These are phyloP conservation scores for Melampsora medusae DNA, from an alignment of 1,284 basidiomycete species.

Conservation along the genomic window DNA sequence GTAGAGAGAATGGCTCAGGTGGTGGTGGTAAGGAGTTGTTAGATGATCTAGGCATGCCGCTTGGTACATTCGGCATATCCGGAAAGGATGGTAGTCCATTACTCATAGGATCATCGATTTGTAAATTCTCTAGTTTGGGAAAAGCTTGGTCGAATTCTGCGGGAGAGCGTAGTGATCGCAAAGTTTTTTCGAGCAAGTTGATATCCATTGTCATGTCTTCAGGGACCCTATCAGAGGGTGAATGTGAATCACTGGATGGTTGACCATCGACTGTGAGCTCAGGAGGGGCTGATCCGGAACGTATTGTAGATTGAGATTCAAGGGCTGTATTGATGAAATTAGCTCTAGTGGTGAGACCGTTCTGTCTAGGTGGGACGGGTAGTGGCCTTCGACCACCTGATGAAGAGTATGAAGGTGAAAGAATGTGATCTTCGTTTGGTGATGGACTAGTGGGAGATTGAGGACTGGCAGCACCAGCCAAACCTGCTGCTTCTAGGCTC, in stretches of 20 bases:
- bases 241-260: neutral
- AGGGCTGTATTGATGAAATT: constrained; percentile 33
- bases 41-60: constrained; percentile 2
- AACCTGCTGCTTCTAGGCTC: constrained; percentile 11
- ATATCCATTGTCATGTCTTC: neutral
- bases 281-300: constrained; percentile 43
- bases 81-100: constrained; percentile 13
- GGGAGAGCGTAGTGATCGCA: constrained; percentile 16
- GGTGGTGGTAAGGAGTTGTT: constrained; percentile 19
- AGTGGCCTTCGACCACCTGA: constrained; percentile 5
- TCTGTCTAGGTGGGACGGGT: neutral
- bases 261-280: constrained; percentile 13
- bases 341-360: constrained; percentile 5
- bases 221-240: neutral
- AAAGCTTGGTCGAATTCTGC: constrained; percentile 41
- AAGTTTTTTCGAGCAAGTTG: constrained; percentile 5
- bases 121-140: constrained; percentile 14
- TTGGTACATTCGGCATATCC: constrained; percentile 24
- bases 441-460: constrained; percentile 7
- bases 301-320: constrained; percentile 31
- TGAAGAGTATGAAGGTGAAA: constrained; percentile 6
- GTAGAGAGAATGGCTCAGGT: constrained; percentile 33
- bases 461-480: neutral
- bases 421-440: neutral
- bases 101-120: neutral